Base-by-base conservation (phyloP, 2,329 filamentous ascomycete genomes). In the Didymella pomorum region DNA sequence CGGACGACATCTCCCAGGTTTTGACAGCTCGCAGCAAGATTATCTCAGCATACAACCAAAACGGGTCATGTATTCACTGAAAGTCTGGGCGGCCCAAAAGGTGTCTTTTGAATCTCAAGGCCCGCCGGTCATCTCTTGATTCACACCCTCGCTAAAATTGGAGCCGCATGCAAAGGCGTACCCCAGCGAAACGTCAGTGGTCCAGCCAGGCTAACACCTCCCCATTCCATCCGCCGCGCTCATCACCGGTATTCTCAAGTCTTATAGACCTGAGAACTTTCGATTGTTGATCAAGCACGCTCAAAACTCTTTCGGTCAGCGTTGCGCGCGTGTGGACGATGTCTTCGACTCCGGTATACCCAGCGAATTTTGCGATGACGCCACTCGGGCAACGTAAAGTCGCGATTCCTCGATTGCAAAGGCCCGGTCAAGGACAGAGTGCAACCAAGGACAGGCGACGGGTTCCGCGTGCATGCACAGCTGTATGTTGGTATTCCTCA, bases 391-490 rank as follows among this genome's bases (percentile, higher is more conserved):
- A 64, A 52, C 58, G 62, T 4, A 75, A 74, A 56, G 65, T 76
- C 16, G 70, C 72, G 2, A 76, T 76, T 43, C 73, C 73, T 50
- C 71, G 72, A 39, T 60, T 76, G 39, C 71, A 65, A 37, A 63
- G 63, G 43, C 45, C 57, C 12, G 58, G 49, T 33, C 62, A 53
- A 28, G 54, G 48, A 31, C 58, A 59, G 18, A 56, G 12, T 31
- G 45, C 58, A n/a, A 47, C 48, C 23, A 71, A 65, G 43, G 70
- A 73, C 23, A 63, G 65, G 41, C 64, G 66, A 26, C 59, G 70
- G 51, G 71, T 73, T 14, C 52, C 66, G 35, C 65, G 71, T 33
- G 71, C 71, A 48, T 73, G 71, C 56, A 72, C 69, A 20, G 70
- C 71, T 42, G 66, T 69, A 57, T 62, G 66, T 69, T 51, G 28